Conservation (phyloP, 345 rosid species). For the Eucalyptus cloeziana region DNA sequence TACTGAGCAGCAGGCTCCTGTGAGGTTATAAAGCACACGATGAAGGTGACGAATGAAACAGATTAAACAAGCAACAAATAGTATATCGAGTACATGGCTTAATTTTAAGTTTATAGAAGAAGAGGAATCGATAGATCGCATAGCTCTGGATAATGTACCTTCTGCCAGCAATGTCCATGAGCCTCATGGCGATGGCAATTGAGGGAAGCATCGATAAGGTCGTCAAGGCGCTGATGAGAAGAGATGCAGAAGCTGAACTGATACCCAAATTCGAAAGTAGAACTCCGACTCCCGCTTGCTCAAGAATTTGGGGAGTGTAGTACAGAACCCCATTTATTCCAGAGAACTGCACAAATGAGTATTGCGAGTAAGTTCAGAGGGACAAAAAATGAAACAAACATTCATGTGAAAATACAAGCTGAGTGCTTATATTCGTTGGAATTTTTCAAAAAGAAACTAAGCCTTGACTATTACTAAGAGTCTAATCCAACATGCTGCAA, state of each 20-base stretch:
- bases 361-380: neutral
- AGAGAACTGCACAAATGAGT: constrained; percentile 2
- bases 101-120: neutral
- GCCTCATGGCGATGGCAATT: constrained; percentile 30
- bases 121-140: no score
- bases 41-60: neutral
- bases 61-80: neutral
- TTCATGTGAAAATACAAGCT: neutral
- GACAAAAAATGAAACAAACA: neutral
- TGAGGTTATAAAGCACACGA: neutral
- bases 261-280: constrained; percentile 24
- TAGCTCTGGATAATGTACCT: neutral
- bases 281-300: constrained; percentile 33
- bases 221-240: constrained; percentile 14
- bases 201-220: constrained; percentile 32
- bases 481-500: neutral
- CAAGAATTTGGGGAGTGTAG: constrained; percentile 37
- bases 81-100: neutral
- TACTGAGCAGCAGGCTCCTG: constrained; percentile 25
- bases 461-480: neutral
- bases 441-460: neutral
- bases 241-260: constrained; percentile 22
- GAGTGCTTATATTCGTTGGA: neutral
- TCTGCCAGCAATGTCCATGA: constrained; percentile 36
- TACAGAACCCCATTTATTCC: constrained; percentile 40